These are phyloP conservation scores for Telopea speciosissima DNA, from an alignment of 177 flowering plant species.

Conservation along the genomic window DNA sequence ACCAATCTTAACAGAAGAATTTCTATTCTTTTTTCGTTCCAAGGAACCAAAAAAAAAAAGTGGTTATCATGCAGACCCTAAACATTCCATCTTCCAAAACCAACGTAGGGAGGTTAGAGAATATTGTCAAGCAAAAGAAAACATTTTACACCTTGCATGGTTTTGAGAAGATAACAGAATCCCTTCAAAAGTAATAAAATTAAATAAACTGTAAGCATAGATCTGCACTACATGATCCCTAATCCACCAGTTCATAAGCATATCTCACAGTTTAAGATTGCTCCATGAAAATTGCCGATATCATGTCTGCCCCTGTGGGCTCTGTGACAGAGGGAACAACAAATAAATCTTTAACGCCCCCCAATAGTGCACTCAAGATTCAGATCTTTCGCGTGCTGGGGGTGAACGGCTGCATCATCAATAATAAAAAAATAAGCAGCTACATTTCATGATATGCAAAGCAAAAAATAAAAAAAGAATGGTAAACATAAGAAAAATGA, in stretches of 20 bases:
- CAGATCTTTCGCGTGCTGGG: constrained; percentile 17
- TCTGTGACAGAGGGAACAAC: background rate
- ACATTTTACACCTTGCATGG: no score
- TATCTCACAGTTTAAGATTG: background rate
- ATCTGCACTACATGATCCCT: background rate
- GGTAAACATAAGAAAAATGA: background rate
- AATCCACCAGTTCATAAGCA: background rate
- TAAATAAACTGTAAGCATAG: no score
- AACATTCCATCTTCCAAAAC: no score
- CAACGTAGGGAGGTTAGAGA: no score
- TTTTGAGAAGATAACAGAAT: no score
- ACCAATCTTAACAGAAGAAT: no score
- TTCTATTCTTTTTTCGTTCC: no score
- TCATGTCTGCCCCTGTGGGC: background rate
- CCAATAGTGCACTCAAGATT: constrained; percentile 9
- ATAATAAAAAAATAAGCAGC: background rate
- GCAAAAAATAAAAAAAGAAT: background rate
- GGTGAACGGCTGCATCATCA: constrained; percentile 16
- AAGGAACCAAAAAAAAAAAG: no score
- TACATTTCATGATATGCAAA: no score
- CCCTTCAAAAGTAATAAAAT: no score
- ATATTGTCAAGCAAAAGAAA: no score
- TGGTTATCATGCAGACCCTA: no score
- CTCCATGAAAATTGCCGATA: background rate
- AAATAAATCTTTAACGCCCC: background rate